phyloP scores from a whole-genome alignment of 768 basidiomycete genomes.

The Coprinellus micaceus region DNA sequence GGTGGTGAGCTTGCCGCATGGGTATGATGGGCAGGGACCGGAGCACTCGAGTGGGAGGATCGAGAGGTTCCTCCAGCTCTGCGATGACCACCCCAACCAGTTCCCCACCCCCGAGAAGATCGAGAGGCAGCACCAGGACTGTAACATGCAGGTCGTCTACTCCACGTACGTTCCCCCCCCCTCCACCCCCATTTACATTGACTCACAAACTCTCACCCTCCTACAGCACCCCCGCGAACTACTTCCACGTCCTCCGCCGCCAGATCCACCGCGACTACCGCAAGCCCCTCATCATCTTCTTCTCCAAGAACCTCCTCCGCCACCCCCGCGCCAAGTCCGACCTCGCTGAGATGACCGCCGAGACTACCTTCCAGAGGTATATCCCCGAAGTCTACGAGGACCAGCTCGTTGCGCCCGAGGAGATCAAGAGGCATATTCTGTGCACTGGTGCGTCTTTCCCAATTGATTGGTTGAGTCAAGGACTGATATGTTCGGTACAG shows the following conservation, averaged over 20 bases:
- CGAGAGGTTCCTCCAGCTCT: slow-evolving; percentile 96
- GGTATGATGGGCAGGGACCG: slow-evolving; percentile 97
- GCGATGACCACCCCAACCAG: slow-evolving; percentile 91
- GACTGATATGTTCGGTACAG: slow-evolving; percentile 28
- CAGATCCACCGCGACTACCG: slow-evolving; percentile 98
- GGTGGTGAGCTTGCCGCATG: slow-evolving; percentile 87
- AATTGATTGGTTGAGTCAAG: neutral
- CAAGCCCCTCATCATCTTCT: slow-evolving; percentile 95
- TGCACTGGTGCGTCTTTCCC: slow-evolving; percentile 57
- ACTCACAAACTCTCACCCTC: slow-evolving; percentile 33
- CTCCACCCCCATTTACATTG: neutral
- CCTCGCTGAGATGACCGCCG: slow-evolving; percentile 83
- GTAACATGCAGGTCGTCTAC: slow-evolving; percentile 99
- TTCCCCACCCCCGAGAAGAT: slow-evolving; percentile 88
- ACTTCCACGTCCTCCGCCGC: slow-evolving; percentile 96
- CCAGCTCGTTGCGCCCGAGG: slow-evolving; percentile 67
- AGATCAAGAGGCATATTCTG: slow-evolving; percentile 88
- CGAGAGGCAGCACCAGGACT: slow-evolving; percentile 96
- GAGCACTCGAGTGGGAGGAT: slow-evolving; percentile 96
- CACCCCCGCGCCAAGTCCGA: slow-evolving; percentile 89
- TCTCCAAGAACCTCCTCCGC: slow-evolving; percentile 94
- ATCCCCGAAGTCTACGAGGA: slow-evolving; percentile 77
- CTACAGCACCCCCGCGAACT: slow-evolving; percentile 79
- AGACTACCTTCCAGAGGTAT: slow-evolving; percentile 91
- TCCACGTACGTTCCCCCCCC: slow-evolving; percentile 63